Evolutionary conservation across 1,139 yeast genomes (phyloP).

Genomic region (Kodamaea arcana): DNA sequence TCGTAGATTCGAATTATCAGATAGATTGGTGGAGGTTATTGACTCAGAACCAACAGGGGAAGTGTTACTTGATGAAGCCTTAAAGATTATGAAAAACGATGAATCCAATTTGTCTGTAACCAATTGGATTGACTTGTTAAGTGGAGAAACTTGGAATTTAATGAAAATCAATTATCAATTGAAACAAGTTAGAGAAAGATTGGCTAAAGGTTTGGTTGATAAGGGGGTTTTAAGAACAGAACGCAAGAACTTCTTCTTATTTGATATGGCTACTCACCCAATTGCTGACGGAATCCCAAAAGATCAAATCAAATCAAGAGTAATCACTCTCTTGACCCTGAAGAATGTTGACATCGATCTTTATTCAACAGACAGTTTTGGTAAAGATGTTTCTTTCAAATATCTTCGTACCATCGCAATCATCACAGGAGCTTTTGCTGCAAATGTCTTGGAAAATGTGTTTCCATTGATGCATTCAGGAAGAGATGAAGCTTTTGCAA

Average conservation of each 20-base stretch:
- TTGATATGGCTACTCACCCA: constrained; percentile 99
- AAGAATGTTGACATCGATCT: constrained; percentile 58
- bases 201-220: constrained; percentile 95
- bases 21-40: constrained; percentile 81
- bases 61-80: constrained; percentile 87
- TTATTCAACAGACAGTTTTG: constrained; percentile 56
- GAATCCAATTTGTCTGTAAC: constrained; percentile 77
- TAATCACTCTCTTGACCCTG: constrained; percentile 63
- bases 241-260: constrained; percentile 85
- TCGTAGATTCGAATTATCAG: constrained; percentile 81
- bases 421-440: constrained; percentile 90
- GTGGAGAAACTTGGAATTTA: constrained; percentile 97
- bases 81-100: constrained; percentile 83
- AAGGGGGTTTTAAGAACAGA: constrained; percentile 97
- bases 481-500: constrained; percentile 87
- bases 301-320: constrained; percentile 74
- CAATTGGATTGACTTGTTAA: constrained; percentile 89
- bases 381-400: constrained; percentile 64
- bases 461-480: constrained; percentile 77
- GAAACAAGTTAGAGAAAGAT: constrained; percentile 93
- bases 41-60: constrained; percentile 91
- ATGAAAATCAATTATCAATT: constrained; percentile 92
- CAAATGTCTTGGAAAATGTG: constrained; percentile 92
- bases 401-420: constrained; percentile 75
- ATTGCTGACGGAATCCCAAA: constrained; percentile 78